These are phyloP conservation scores for Metarhizium album DNA, from an alignment of 2,329 filamentous ascomycete species.

Conservation along the genomic window DNA sequence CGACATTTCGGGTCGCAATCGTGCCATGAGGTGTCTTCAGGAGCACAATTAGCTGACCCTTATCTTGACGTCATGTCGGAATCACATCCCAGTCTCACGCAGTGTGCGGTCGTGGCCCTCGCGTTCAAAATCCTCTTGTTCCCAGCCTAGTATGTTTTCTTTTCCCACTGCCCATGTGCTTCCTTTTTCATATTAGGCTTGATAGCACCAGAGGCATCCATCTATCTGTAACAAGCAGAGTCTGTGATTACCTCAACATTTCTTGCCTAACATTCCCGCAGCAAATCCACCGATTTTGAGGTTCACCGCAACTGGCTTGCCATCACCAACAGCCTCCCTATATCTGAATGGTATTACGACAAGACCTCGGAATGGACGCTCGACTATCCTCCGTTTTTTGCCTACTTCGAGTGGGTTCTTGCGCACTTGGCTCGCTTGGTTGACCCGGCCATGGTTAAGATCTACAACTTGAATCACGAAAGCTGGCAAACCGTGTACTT, in stretches of 20 bases:
- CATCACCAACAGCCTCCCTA: conserved; percentile 79
- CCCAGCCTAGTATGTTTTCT: conserved; percentile 74
- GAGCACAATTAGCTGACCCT: not conserved
- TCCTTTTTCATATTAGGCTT: not conserved
- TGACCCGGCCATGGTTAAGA: conserved; percentile 71
- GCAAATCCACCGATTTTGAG: conserved; percentile 98
- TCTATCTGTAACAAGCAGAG: too few relatives aligned
- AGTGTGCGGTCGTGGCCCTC: conserved; percentile 76
- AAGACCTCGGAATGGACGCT: conserved; percentile 98
- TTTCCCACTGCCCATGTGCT: conserved; percentile 1
- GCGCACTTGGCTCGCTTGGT: conserved; percentile 68
- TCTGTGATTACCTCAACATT: not conserved
- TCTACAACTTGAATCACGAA: conserved; percentile 74
- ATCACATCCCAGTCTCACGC: conserved; percentile 73
- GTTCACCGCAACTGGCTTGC: conserved; percentile 98
- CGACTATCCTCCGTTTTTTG: conserved; percentile 97
- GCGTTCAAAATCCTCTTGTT: conserved; percentile 88
- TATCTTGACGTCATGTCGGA: conserved; percentile 55
- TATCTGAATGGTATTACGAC: conserved; percentile 92
- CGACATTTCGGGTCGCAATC: not conserved
- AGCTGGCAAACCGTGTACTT: conserved; percentile 94
- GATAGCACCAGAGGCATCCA: too few relatives aligned
- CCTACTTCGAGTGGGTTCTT: conserved; percentile 88
- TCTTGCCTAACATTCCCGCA: conserved; percentile 25
- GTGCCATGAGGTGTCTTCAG: conserved; percentile 2